Conservation (phyloP, 1,284 basidiomycete genomes). For the Puccinia sorghi region DNA sequence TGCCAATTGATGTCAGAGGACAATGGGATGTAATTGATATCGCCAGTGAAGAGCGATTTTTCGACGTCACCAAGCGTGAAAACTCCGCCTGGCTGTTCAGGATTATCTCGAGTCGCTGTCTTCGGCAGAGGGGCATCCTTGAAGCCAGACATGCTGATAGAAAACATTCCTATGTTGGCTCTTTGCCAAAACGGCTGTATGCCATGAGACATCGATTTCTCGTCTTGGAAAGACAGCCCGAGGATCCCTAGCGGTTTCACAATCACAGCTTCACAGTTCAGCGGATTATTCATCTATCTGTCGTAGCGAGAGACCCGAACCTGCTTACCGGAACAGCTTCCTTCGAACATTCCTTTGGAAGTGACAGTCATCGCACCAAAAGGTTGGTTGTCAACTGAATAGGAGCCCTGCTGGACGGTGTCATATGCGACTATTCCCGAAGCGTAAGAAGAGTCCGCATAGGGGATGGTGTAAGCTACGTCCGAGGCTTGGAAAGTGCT, state of each 20-base stretch:
- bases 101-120: constrained; percentile 1
- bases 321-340: constrained; percentile 31
- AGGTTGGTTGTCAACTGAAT: constrained; percentile 15
- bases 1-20: constrained; percentile 33
- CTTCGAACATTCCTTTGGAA: constrained; percentile 39
- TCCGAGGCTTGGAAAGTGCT: constrained; percentile 28
- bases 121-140: constrained; percentile 2
- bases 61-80: constrained; percentile 37
- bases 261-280: background rate
- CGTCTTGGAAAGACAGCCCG: constrained; percentile 27
- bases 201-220: constrained; percentile 3
- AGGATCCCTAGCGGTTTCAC: constrained; percentile 21
- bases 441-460: constrained; percentile 44
- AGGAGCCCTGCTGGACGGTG: constrained; percentile 36
- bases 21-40: constrained; percentile 38
- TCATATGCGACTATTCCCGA: constrained; percentile 17
- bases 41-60: constrained; percentile 21
- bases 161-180: constrained; percentile 32
- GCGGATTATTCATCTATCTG: background rate
- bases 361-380: constrained; percentile 45
- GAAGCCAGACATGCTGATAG: constrained; percentile 49
- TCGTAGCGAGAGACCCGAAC: background rate
- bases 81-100: constrained; percentile 41
- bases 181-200: constrained; percentile 35
- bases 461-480: constrained; percentile 34